These are phyloP conservation scores for Roridomyces roridus DNA, from an alignment of 768 basidiomycete genomes.

Conservation along the genomic window DNA sequence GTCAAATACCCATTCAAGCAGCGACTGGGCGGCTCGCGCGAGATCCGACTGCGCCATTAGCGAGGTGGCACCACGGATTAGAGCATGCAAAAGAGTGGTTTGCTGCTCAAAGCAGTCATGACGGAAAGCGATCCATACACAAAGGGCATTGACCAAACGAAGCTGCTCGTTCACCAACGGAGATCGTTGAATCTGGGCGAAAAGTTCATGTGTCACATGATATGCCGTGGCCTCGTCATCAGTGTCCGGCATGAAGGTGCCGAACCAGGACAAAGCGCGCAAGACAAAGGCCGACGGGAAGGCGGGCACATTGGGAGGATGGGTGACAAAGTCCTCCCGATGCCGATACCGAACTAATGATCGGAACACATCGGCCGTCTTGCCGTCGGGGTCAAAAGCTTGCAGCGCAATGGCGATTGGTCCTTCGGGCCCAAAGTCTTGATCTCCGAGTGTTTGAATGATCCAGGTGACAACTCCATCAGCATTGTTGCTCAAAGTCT, in stretches of 20 bases:
- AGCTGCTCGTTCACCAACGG: conserved; percentile 86
- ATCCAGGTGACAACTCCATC: conserved; percentile 66
- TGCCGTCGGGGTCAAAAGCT: conserved; percentile 38
- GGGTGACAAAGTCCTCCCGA: conserved; percentile 52
- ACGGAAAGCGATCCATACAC: conserved; percentile 74
- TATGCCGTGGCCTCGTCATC: conserved; percentile 68
- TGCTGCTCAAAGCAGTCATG: conserved; percentile 57
- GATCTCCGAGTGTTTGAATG: conserved; percentile 69
- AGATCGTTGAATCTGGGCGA: conserved; percentile 66
- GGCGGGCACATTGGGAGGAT: conserved; percentile 71
- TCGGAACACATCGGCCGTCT: conserved; percentile 52
- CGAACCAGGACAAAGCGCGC: conserved; percentile 67
- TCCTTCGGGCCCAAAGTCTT: conserved; percentile 61
- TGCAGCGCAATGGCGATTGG: conserved; percentile 55
- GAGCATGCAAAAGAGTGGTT: conserved; percentile 63
- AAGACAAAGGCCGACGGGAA: conserved; percentile 58
- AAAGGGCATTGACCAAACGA: conserved; percentile 74
- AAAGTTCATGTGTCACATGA: conserved; percentile 77
- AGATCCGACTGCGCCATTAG: conserved; percentile 75
- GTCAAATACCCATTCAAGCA: conserved; percentile 79
- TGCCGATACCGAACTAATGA: conserved; percentile 59
- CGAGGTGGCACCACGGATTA: conserved; percentile 71
- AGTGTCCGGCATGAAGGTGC: conserved; percentile 43
- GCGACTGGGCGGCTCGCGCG: conserved; percentile 69
- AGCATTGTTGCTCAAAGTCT: conserved; percentile 47